Percentiles rank a stretch among this genome's conserved stretches.
Conservation (phyloP, 108 stramenopile species). For the Skeletonema marinoi region DNA sequence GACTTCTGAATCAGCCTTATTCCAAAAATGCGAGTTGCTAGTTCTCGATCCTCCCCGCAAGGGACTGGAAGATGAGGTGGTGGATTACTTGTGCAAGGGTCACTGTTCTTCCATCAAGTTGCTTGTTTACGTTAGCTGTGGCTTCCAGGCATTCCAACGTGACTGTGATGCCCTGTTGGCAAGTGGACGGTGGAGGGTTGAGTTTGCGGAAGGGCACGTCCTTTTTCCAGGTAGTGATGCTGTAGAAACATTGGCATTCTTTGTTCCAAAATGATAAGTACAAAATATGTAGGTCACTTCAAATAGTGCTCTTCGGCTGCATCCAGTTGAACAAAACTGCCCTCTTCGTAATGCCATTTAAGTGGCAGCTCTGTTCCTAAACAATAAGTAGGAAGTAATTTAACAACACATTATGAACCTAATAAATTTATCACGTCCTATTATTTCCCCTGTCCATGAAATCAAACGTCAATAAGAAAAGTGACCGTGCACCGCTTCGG, state of each 20-base stretch:
- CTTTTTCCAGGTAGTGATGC: slow-evolving; percentile 95
- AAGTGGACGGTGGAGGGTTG: slow-evolving; percentile 67
- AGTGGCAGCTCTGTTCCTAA: no score
- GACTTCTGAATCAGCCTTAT: slow-evolving; percentile 33
- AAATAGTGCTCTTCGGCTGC: no score
- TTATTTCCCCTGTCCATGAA: not conserved
- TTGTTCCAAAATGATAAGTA: slow-evolving; percentile 37
- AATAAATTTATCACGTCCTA: not conserved
- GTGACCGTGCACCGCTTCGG: no score
- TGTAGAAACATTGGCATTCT: slow-evolving; percentile 92
- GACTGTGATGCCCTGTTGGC: slow-evolving; percentile 69
- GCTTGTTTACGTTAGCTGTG: slow-evolving; percentile 94
- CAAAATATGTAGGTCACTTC: no score
- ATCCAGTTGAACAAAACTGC: no score
- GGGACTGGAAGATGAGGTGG: slow-evolving; percentile 75
- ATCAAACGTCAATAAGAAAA: no score
- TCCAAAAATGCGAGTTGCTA: slow-evolving; percentile 61
- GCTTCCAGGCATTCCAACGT: slow-evolving; percentile 91
- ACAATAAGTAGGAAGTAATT: not conserved
- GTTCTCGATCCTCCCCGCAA: slow-evolving; percentile 96
- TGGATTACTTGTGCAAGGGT: slow-evolving; percentile 47
- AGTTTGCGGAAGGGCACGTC: slow-evolving; percentile 88
- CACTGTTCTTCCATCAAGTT: slow-evolving; percentile 14
- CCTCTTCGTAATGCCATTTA: no score
- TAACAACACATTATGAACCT: not conserved